Conservation (phyloP, 2,329 filamentous ascomycete genomes). For the Dactylella cylindrospora region DNA sequence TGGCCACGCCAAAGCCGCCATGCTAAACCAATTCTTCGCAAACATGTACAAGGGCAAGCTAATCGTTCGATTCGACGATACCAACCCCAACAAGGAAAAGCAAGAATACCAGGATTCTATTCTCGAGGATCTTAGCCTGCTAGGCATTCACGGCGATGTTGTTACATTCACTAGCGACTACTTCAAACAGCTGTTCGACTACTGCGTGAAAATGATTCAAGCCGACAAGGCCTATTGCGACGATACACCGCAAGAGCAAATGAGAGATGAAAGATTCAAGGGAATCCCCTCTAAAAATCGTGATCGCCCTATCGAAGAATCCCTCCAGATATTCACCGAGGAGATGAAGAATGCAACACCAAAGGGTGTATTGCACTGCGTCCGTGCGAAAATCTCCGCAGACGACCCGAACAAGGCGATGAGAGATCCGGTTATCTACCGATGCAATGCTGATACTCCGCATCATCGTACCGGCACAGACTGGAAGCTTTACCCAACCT, state of each 20-base stretch:
- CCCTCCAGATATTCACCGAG: constrained; percentile 73
- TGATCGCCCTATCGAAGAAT: constrained; percentile 78
- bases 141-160: constrained; percentile 86
- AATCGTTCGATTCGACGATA: constrained; percentile 92
- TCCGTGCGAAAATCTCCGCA: constrained; percentile 88
- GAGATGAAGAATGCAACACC: constrained; percentile 87
- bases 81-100: constrained; percentile 96
- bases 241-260: constrained; percentile 85
- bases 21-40: constrained; percentile 95
- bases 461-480: constrained; percentile 75
- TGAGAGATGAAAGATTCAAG: constrained; percentile 81
- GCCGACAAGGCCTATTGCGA: constrained; percentile 90
- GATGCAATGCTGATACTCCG: constrained; percentile 70
- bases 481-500: constrained; percentile 86
- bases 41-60: constrained; percentile 91
- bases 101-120: constrained; percentile 94
- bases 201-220: constrained; percentile 79
- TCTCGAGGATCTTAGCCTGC: constrained; percentile 82
- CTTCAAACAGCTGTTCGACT: constrained; percentile 87
- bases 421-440: constrained; percentile 95
- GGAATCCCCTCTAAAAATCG: constrained; percentile 79
- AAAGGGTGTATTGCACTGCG: constrained; percentile 81
- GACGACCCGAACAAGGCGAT: constrained; percentile 94
- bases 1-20: constrained; percentile 88
- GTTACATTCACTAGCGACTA: constrained; percentile 92